A percentile compares a stretch with the other conserved stretches of the same genome.
Conservation (phyloP, 257 asterid species). For the Primulina tabacum region DNA sequence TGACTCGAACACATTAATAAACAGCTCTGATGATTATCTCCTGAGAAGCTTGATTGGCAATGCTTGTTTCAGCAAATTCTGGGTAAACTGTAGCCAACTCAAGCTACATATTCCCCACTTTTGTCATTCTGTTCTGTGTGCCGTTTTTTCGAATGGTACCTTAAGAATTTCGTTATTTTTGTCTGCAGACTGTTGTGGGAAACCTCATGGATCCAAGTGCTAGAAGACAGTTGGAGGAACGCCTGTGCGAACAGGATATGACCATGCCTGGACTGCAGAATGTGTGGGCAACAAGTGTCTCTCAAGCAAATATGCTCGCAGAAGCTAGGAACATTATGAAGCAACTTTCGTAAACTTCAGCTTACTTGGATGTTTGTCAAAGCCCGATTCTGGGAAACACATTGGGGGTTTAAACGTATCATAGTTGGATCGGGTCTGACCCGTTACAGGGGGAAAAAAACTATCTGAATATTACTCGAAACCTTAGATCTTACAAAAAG, state of each 20-base stretch:
- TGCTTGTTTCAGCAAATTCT: constrained; percentile 38
- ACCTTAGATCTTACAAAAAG: too few relatives aligned
- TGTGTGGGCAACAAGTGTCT: constrained; percentile 50
- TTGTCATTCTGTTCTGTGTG: not conserved
- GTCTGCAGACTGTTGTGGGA: constrained; percentile 51
- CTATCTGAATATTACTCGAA: too few relatives aligned
- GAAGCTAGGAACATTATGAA: constrained; percentile 55
- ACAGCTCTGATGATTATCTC: constrained; percentile 42
- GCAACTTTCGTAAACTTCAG: constrained; percentile 32
- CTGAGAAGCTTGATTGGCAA: constrained; percentile 43
- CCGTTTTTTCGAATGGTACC: not conserved
- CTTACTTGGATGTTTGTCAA: constrained; percentile 4
- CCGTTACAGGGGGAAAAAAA: too few relatives aligned
- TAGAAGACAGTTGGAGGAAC: constrained; percentile 33
- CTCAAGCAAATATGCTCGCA: constrained; percentile 44
- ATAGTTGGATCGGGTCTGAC: too few relatives aligned
- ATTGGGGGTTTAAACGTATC: not conserved
- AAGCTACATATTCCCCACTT: not conserved
- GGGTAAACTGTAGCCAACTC: constrained; percentile 40
- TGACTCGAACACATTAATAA: constrained; percentile 27
- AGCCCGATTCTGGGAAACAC: not conserved
- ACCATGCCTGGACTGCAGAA: constrained; percentile 48
- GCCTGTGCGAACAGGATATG: constrained; percentile 37
- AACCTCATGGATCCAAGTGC: constrained; percentile 46
- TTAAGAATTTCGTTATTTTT: not conserved